These are phyloP conservation scores for Tympanopsis confertula DNA, from an alignment of 2,329 filamentous ascomycete species.

Conservation along the genomic window DNA sequence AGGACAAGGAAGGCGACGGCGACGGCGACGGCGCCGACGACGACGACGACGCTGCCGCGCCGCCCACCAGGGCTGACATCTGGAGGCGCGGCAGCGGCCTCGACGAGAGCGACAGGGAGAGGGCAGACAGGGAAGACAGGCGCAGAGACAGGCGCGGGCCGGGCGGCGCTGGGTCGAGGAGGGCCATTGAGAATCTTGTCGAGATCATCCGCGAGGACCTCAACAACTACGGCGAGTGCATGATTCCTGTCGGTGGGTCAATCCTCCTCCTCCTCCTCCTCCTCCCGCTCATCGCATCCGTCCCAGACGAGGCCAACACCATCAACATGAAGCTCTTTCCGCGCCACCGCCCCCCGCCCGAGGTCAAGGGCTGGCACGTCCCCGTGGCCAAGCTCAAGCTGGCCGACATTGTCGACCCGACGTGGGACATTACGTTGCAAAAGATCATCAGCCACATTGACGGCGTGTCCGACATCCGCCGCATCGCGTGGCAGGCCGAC, in stretches of 20 bases:
- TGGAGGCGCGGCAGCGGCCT: not conserved
- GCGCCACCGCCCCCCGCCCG: slow-evolving; percentile 63
- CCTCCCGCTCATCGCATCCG: slow-evolving; percentile 4
- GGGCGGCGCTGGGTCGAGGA: slow-evolving; percentile 37
- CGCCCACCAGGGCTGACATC: slow-evolving; percentile 5
- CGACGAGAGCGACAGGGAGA: slow-evolving; percentile 3
- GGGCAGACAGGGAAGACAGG: slow-evolving; percentile 6
- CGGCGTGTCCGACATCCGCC: slow-evolving; percentile 77
- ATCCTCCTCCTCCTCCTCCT: slow-evolving; percentile 2
- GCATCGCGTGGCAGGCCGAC: slow-evolving; percentile 74
- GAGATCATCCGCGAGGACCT: slow-evolving; percentile 75
- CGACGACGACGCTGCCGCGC: slow-evolving; percentile 10
- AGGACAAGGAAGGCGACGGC: slow-evolving; percentile 22
- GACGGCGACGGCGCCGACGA: slow-evolving; percentile 8
- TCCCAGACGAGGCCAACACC: slow-evolving; percentile 75
- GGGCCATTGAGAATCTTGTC: slow-evolving; percentile 72
- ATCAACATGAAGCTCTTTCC: slow-evolving; percentile 95
- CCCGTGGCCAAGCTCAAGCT: slow-evolving; percentile 65
- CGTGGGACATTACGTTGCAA: slow-evolving; percentile 66
- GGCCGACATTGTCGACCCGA: slow-evolving; percentile 49
- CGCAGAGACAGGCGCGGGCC: slow-evolving; percentile 17
- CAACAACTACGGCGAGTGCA: slow-evolving; percentile 95
- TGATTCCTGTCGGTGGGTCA: slow-evolving; percentile 79
- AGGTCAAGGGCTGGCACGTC: slow-evolving; percentile 80
- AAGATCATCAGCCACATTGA: slow-evolving; percentile 79